Percentiles rank a stretch among this genome's conserved stretches.
Evolutionary conservation across 2,329 filamentous ascomycete genomes (phyloP).

Genomic region (Trichophaea hybrida): DNA sequence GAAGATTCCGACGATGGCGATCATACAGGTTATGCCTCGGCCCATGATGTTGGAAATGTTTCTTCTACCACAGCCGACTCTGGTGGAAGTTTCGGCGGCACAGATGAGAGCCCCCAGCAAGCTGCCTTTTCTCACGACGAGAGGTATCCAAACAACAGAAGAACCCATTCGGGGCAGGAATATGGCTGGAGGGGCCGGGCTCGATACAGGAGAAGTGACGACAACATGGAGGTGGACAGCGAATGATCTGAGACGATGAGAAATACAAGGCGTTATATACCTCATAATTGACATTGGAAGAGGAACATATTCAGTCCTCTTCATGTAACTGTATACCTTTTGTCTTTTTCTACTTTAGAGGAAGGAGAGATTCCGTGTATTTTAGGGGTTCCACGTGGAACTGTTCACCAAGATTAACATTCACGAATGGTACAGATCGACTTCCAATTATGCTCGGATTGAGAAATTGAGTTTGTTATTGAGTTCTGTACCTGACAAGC

Average conservation of each 20-base stretch:
- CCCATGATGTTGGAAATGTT: background rate
- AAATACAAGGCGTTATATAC: no score
- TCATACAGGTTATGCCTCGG: constrained; percentile 29
- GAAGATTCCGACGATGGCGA: constrained; percentile 27
- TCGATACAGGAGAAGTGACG: constrained; percentile 11
- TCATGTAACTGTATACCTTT: no score
- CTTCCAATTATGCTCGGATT: no score
- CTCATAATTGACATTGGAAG: background rate
- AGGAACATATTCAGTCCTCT: background rate
- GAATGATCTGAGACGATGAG: background rate
- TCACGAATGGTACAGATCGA: no score
- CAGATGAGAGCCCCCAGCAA: constrained; percentile 22
- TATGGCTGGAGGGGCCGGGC: constrained; percentile 4
- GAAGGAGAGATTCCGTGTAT: no score
- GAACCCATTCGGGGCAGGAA: constrained; percentile 10
- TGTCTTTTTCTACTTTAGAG: no score
- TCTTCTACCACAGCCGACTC: constrained; percentile 1
- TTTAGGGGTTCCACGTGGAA: no score
- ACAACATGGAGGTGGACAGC: constrained; percentile 24
- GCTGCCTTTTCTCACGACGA: constrained; percentile 24
- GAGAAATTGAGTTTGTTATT: no score
- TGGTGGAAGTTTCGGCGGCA: background rate
- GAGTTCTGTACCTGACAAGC: no score
- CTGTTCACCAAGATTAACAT: no score
- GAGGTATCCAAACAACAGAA: constrained; percentile 13